Base-by-base conservation (phyloP, 2,329 filamentous ascomycete genomes). In the Ilyonectria robusta region DNA sequence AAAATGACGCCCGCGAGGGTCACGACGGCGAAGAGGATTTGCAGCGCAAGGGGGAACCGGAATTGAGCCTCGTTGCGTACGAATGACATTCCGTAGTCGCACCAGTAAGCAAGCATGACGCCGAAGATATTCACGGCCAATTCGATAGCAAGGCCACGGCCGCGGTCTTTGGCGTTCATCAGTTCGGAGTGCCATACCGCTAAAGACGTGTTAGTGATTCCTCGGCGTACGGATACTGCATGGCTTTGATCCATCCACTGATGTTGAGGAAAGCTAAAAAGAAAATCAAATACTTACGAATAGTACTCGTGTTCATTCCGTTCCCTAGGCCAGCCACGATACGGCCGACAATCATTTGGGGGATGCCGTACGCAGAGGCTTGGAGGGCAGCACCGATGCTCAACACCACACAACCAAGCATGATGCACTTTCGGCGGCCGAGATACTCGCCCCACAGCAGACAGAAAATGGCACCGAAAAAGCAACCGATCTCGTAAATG, bases 401-500 rank as follows among this genome's bases (percentile, higher is more conserved):
- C 23, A 84, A 80, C 42, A 84, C 74, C 9, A 78, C 68, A 26
- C 79, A 81, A 0, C 83, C 84, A 17, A 84, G 57, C 60, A 84
- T 70, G 66, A 76, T 85, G 75, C 66, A 81, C 73, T 65, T 78
- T 61, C 69, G 78, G 66, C 85, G 79, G 21, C 85, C 85, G 11
- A 86, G 72, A 26, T 71, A 76, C 68, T 86, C 84, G 10, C 84
- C 84, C 7, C 81, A 80, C 65, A 73, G 75, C 60, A 78, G 73
- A 31, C 76, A 78, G 60, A 81, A 77, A 60, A 85, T 79, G 48
- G 84, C 81, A 37, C 84, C 83, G 17, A 84, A 77, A 72, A 85
- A 84, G 67, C 83, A 85, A 2, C 85, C 86, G 23, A 85, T 78
- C 66, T 84, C 82, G 63, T 84, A 84, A n/a, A 84, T 82, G 26